phyloP scores from a whole-genome alignment of 2,329 filamentous ascomycete species.

The Fusarium sp. region DNA sequence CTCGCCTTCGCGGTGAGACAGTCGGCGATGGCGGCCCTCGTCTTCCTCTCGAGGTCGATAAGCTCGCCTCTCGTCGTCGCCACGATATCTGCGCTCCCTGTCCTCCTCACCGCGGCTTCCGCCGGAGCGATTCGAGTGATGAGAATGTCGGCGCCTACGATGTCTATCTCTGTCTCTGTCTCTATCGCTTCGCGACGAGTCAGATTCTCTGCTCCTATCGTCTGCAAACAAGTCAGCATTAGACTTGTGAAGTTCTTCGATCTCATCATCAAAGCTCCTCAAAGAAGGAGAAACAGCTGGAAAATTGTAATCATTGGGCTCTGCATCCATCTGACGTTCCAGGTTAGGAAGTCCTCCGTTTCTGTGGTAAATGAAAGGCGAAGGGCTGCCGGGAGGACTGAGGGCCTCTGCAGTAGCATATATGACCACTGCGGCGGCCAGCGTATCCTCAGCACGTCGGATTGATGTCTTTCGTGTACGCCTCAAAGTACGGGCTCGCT shows the following conservation, averaged over 20 bases:
- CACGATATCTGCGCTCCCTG: slow-evolving; percentile 38
- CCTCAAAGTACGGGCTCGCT: slow-evolving; percentile 54
- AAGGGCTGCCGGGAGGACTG: slow-evolving; percentile 51
- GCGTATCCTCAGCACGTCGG: slow-evolving; percentile 58
- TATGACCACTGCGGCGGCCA: slow-evolving; percentile 63
- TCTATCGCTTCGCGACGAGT: slow-evolving; percentile 48
- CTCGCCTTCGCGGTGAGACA: slow-evolving; percentile 33
- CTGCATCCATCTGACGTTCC: slow-evolving; percentile 38
- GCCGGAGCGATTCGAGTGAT: slow-evolving; percentile 46
- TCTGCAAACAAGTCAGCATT: slow-evolving; percentile 66
- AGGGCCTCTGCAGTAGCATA: slow-evolving; percentile 60
- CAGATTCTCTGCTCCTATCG: slow-evolving; percentile 53
- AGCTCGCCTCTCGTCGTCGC: slow-evolving; percentile 38
- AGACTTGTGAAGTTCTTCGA: slow-evolving; percentile 53
- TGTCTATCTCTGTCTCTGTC: slow-evolving; percentile 52
- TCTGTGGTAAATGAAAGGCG: slow-evolving; percentile 32
- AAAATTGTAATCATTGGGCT: slow-evolving; percentile 42
- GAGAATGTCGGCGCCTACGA: slow-evolving; percentile 53
- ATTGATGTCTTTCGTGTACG: slow-evolving; percentile 56
- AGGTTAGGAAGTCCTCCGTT: slow-evolving; percentile 41
- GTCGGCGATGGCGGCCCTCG: slow-evolving; percentile 39
- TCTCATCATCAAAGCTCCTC: slow-evolving; percentile 48
- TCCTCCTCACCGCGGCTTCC: slow-evolving; percentile 45
- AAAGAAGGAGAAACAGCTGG: slow-evolving; percentile 45
- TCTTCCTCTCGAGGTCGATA: slow-evolving; percentile 31